Base-by-base conservation (phyloP, 164 flowering plant species). In the Nymphaea colorata region DNA sequence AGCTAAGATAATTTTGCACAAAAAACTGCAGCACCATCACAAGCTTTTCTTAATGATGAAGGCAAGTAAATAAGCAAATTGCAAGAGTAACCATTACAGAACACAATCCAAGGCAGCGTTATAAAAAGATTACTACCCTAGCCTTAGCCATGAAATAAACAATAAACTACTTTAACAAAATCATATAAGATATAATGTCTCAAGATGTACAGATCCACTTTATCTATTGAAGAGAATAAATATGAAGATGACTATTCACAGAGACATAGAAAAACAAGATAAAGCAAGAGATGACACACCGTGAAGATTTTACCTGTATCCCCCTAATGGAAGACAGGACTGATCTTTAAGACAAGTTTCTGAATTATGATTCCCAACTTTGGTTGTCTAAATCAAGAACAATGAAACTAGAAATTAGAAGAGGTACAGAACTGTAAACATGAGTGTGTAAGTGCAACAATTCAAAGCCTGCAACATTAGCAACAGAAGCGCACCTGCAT, bases 321-420 rank as follows among this genome's bases (percentile, higher is more conserved):
- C 99, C 76, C 99, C 99, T 62, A 94, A 76, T 11, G 99, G 99
- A 47, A 94, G 88, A 73, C 99, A 94, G 44, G 96, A 75, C 70
- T 66, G 79, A 79, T 87, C 93, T 74, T 71, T 79, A 66, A 94
- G 82, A 83, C 99, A 94, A 79, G 95, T 81, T 75, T 85, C 88
- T 65, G 99, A 90, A 85, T 88, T 77, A 79, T 70, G 95, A 72
- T 92, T 87, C 60, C 93, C 99, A 72, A 85, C 68, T 78, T 83
- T 91, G 8, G 95, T 91, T 15, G 97, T 91, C 99, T 93, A 61
- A n/a, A 6, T 36, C 64, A 61, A 61, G 41, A 8, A 6, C 25
- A 36, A 6, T 61, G 64, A 36, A 61, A n/a, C 6, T 8, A 6
- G n/a, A n/a, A n/a, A 61, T n/a, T 8, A 61, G 64, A 61, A n/a